Evolutionary conservation across 2,329 filamentous ascomycete genomes (phyloP).

Genomic region (Penicillium polonicum): DNA sequence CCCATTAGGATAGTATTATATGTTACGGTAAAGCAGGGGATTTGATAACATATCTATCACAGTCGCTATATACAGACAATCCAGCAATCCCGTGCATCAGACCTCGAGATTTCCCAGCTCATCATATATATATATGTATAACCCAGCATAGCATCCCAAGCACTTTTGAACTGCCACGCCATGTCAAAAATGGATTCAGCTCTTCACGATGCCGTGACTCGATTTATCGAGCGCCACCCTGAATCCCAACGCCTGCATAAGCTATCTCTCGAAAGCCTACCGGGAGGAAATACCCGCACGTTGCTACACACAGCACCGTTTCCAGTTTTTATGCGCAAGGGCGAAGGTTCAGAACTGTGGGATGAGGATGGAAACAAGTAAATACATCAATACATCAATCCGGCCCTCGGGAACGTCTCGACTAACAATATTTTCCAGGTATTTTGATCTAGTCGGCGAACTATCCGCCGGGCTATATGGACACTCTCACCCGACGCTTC

Average conservation of each 20-base stretch:
- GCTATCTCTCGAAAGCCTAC: constrained; percentile 23
- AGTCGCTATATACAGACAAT: no score
- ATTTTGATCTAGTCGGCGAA: constrained; percentile 63
- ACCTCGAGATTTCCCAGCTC: neutral
- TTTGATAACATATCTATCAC: neutral
- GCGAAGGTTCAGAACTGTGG: constrained; percentile 9
- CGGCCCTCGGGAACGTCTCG: neutral
- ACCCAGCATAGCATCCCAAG: neutral
- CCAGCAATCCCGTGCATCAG: neutral
- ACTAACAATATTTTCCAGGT: constrained; percentile 27
- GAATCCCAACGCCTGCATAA: constrained; percentile 17
- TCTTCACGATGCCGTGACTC: neutral
- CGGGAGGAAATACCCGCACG: constrained; percentile 36
- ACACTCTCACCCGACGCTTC: constrained; percentile 59
- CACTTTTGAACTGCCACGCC: no score
- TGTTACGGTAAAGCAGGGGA: neutral
- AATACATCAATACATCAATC: no score
- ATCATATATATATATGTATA: neutral
- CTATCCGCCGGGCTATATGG: constrained; percentile 66
- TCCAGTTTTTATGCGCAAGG: constrained; percentile 17
- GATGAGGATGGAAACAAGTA: constrained; percentile 22
- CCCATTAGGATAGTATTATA: neutral
- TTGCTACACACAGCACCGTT: constrained; percentile 21
- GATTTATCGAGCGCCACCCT: constrained; percentile 6
- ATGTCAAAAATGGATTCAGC: neutral